Evolutionary conservation across 805 yeast species (phyloP).

Genomic region (Wickerhamiella lipophila): DNA sequence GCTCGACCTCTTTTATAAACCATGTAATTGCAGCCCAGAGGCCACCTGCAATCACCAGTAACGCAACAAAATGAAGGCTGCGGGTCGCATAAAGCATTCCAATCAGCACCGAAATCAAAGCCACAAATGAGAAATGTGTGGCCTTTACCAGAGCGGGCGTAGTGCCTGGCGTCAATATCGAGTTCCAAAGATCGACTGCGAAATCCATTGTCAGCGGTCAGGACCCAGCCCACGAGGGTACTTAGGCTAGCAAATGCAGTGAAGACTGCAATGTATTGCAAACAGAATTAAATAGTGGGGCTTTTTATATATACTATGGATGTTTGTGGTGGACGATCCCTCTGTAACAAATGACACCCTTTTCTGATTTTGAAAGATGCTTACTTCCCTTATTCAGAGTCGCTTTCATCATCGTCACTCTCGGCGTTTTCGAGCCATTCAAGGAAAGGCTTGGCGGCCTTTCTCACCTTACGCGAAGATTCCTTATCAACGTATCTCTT

Average conservation of each 20-base stretch:
- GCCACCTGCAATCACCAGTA: constrained; percentile 43
- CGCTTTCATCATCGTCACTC: constrained; percentile 51
- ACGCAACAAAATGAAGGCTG: constrained; percentile 49
- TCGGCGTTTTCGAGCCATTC: constrained; percentile 94
- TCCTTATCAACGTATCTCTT: constrained; percentile 91
- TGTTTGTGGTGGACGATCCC: too few relatives aligned
- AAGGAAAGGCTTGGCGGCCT: constrained; percentile 90
- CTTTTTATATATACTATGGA: not conserved
- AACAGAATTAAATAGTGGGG: too few relatives aligned
- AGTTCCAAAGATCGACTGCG: constrained; percentile 68
- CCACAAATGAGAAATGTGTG: constrained; percentile 69
- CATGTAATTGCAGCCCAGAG: constrained; percentile 77
- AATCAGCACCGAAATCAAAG: constrained; percentile 45
- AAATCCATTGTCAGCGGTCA: constrained; percentile 18
- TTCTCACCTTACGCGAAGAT: constrained; percentile 81
- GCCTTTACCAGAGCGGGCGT: constrained; percentile 82
- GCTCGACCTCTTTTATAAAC: constrained; percentile 63
- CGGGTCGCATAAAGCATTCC: constrained; percentile 49
- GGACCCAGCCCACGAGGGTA: too few relatives aligned
- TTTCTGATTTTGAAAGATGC: not conserved
- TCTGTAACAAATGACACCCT: too few relatives aligned
- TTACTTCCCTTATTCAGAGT: not conserved
- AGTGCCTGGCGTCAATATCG: constrained; percentile 85
- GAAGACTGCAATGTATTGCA: too few relatives aligned
- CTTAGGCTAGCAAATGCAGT: too few relatives aligned